Percentiles rank a stretch among this genome's conserved stretches.
Evolutionary conservation across 2,329 filamentous ascomycete genomes (phyloP).

Genomic region (Biscogniauxia marginata): DNA sequence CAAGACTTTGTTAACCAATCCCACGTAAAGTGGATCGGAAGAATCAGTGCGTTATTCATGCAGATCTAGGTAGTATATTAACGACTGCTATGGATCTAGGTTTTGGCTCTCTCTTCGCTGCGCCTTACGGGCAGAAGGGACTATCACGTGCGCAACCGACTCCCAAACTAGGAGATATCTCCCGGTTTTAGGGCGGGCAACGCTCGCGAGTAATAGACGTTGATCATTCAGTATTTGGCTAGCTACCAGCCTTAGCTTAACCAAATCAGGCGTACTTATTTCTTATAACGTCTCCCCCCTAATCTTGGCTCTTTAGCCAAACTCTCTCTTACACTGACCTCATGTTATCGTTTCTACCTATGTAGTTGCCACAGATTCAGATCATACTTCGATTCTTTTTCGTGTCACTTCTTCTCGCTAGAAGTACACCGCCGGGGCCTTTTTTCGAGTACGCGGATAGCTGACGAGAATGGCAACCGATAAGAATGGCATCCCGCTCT

Average conservation of each 20-base stretch:
- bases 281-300: neutral
- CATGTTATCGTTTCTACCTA: neutral
- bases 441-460: neutral
- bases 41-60: neutral
- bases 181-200: neutral
- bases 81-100: neutral
- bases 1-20: neutral
- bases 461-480: slow-evolving; percentile 13
- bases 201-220: neutral
- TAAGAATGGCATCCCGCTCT: slow-evolving; percentile 14
- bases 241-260: neutral
- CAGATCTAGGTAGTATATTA: neutral
- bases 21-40: neutral
- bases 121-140: neutral
- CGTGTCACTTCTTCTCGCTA: neutral
- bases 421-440: neutral
- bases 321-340: neutral
- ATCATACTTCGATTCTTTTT: neutral
- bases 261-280: neutral
- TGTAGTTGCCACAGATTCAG: neutral
- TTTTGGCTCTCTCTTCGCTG: neutral
- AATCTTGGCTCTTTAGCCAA: neutral
- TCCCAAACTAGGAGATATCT: neutral
- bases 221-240: neutral
- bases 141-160: neutral